These are phyloP conservation scores for Leccinum disarticulatum DNA, from an alignment of 768 basidiomycete genomes.

Conservation along the genomic window DNA sequence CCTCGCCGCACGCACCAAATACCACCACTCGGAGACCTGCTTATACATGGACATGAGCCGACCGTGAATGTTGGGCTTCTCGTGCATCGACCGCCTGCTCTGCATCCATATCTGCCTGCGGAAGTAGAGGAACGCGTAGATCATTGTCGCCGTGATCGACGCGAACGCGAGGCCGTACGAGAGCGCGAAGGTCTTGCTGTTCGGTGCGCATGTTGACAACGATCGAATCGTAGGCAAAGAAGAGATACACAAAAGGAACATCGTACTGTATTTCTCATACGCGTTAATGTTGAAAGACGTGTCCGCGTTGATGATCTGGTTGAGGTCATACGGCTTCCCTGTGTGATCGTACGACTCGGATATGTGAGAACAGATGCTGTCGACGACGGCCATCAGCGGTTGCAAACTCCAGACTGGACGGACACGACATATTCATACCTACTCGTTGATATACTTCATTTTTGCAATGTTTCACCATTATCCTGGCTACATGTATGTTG, in stretches of 20 bases:
- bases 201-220: neutral
- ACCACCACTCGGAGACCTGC: conserved; percentile 63
- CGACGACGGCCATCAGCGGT: too few species aligned
- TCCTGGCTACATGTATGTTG: conserved; percentile 9
- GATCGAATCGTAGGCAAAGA: neutral
- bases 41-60: conserved; percentile 56
- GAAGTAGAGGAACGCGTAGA: conserved; percentile 73
- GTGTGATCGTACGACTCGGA: too few species aligned
- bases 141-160: conserved; percentile 70
- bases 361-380: too few species aligned
- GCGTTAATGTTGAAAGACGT: too few species aligned
- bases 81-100: too few species aligned
- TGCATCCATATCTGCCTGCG: conserved; percentile 79
- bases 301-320: too few species aligned
- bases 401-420: neutral
- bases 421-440: conserved; percentile 14
- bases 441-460: neutral
- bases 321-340: too few species aligned
- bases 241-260: too few species aligned
- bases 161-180: conserved; percentile 82
- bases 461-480: neutral
- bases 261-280: too few species aligned
- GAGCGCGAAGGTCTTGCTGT: conserved; percentile 64
- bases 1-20: conserved; percentile 22
- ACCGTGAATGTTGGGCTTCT: conserved; percentile 76